A percentile compares a stretch with the other conserved stretches of the same genome.
These are phyloP conservation scores for Lignosus rhinocerotis DNA, from an alignment of 1,284 basidiomycete genomes.

Conservation along the genomic window DNA sequence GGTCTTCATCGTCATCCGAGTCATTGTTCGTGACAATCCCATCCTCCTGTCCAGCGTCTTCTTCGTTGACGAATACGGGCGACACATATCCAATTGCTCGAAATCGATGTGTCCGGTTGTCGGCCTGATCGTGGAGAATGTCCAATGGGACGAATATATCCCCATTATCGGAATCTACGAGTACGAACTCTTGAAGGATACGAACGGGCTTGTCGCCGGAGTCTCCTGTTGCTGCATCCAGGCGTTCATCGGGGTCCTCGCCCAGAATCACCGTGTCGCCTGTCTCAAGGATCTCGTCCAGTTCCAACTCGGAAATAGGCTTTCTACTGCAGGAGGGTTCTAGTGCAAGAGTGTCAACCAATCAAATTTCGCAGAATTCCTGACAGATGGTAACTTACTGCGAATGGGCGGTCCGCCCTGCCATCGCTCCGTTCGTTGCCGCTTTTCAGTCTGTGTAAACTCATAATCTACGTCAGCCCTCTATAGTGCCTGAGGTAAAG, in stretches of 20 bases:
- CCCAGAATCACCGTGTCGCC: neutral
- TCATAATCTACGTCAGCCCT: neutral
- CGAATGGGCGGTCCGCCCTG: neutral
- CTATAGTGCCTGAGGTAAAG: too few species aligned
- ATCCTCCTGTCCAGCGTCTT: conserved; percentile 42
- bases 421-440: neutral
- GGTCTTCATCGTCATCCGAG: conserved; percentile 29
- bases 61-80: conserved; percentile 39
- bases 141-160: conserved; percentile 35
- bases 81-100: conserved; percentile 40
- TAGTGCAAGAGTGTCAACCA: neutral
- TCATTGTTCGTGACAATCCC: conserved; percentile 47
- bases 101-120: conserved; percentile 18
- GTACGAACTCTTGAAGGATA: neutral
- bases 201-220: neutral
- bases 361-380: neutral
- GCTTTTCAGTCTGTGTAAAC: neutral
- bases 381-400: neutral
- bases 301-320: too few species aligned
- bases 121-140: conserved; percentile 29
- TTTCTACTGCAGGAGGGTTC: too few species aligned
- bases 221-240: conserved; percentile 4
- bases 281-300: neutral
- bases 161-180: conserved; percentile 4
- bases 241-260: neutral